Evolutionary conservation across 129 eudicot species (phyloP).

Genomic region (Flaveria bidentis): DNA sequence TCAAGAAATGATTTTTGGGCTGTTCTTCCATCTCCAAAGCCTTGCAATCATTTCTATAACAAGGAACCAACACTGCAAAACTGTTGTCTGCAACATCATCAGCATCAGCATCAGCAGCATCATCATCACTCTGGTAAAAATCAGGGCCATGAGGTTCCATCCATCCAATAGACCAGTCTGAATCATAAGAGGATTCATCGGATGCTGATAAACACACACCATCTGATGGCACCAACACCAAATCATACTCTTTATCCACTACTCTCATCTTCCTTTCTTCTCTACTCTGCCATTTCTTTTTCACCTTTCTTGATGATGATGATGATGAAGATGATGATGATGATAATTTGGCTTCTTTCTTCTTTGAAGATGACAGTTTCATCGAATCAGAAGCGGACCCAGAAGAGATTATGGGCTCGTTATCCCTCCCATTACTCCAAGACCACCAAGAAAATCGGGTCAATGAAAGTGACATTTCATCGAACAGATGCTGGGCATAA

Average conservation of each 20-base stretch:
- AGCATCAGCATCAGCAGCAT: constrained; percentile 40
- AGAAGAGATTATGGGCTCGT: constrained; percentile 40
- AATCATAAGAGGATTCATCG: constrained; percentile 70
- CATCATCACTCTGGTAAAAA: constrained; percentile 74
- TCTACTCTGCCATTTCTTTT: constrained; percentile 74
- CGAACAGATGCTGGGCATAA: constrained; percentile 33
- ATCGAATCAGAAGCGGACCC: constrained; percentile 61
- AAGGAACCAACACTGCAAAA: constrained; percentile 93
- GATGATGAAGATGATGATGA: constrained; percentile 12
- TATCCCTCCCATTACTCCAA: constrained; percentile 68
- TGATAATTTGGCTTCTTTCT: constrained; percentile 37
- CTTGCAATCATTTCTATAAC: constrained; percentile 63
- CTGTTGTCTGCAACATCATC: constrained; percentile 44
- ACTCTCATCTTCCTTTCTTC: constrained; percentile 53
- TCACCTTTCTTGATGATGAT: constrained; percentile 40
- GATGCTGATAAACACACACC: constrained; percentile 82
- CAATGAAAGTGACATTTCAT: constrained; percentile 46
- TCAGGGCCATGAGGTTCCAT: constrained; percentile 83
- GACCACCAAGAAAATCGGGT: constrained; percentile 62
- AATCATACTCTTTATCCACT: constrained; percentile 71
- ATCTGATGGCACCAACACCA: constrained; percentile 79
- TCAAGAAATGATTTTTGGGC: constrained; percentile 45
- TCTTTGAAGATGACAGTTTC: constrained; percentile 48
- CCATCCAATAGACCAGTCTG: constrained; percentile 97
- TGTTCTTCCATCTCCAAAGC: constrained; percentile 32